Base-by-base conservation (phyloP, 1,139 yeast species). In the Candida dubliniensis region DNA sequence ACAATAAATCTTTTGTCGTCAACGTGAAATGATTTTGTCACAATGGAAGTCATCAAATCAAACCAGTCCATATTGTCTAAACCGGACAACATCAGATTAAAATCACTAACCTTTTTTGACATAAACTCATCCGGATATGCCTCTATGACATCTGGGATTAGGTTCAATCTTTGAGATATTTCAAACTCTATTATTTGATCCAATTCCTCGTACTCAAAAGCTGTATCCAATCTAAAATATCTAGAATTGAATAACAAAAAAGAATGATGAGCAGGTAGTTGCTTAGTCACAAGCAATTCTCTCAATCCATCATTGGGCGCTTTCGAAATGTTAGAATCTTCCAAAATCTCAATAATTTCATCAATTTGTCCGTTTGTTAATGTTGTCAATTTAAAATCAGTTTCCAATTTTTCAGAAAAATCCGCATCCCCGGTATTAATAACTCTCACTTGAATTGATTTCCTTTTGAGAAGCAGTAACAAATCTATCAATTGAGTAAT, bases 11-110 rank as follows among this genome's bases (percentile, higher is more conserved):
- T 56, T 8, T 60, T 61, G 24, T 71, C 74, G 42, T 73, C 76
- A 29, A 58, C 53, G 47, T 68, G 71, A 48, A 73, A 81, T 0
- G 84, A 67, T 32, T 70, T 67, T 1, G 84, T 69, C 2, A 80
- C 49, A 0, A 58, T 46, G 39, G 79, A 68, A 0, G 75, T 57
- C 2, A 76, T 54, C 31, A 70, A 52, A 49, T 81, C 87, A 55
- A 71, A 74, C 77, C 78, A 74, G 47, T 77, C 83, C 39, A 58
- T 30, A 0, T 39, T 33, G 27, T 52, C 48, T 15, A 49, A 13
- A 2, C 45, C 44, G 11, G 38, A 34, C n/a, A 33, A 32, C 1
- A 31, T 32, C 4, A 38, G 44, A 36, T 59, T 59, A 39, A 64
- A 62, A 5, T 66, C 66, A 15, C 51, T 29, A 3, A 67, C 45